These are phyloP conservation scores for Penicillium fimorum DNA, from an alignment of 495 filamentous ascomycete genomes.

Conservation along the genomic window DNA sequence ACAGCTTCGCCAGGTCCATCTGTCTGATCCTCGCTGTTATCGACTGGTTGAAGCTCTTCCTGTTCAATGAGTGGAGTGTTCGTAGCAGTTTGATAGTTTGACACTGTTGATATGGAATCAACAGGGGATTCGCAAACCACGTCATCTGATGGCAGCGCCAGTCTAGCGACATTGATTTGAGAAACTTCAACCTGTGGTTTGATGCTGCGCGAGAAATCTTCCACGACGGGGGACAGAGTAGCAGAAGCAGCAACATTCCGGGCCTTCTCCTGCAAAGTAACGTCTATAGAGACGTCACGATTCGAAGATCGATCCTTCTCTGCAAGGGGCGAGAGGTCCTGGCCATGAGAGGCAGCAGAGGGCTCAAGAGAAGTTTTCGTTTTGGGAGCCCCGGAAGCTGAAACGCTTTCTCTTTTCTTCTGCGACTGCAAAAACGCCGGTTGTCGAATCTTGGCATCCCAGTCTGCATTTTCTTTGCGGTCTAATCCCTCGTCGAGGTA, in stretches of 20 bases:
- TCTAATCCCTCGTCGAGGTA: slow-evolving; percentile 54
- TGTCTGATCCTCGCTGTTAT: slow-evolving; percentile 19
- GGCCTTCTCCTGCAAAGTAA: slow-evolving; percentile 24
- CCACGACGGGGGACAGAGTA: slow-evolving; percentile 33
- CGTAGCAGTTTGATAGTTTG: slow-evolving; percentile 49
- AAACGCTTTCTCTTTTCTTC: slow-evolving; percentile 29
- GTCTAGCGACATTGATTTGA: slow-evolving; percentile 20
- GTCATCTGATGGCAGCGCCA: slow-evolving; percentile 20
- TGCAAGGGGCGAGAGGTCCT: slow-evolving; percentile 50
- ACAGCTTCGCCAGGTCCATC: slow-evolving; percentile 26
- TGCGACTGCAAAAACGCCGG: slow-evolving; percentile 20
- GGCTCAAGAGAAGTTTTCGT: slow-evolving; percentile 31
- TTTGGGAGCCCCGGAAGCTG: slow-evolving; percentile 23
- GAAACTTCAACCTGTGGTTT: slow-evolving; percentile 22
- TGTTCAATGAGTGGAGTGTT: slow-evolving; percentile 40
- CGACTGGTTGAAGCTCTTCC: slow-evolving; percentile 27
- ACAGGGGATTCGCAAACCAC: slow-evolving; percentile 30
- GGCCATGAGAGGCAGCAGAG: slow-evolving; percentile 20
- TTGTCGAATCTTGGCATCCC: slow-evolving; percentile 22
- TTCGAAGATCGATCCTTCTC: slow-evolving; percentile 43
- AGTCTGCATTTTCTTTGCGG: slow-evolving; percentile 24
- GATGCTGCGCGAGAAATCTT: slow-evolving; percentile 32
- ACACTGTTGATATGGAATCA: slow-evolving; percentile 41
- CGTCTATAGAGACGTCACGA: slow-evolving; percentile 20
- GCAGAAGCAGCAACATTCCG: slow-evolving; percentile 20